Evolutionary conservation across 768 basidiomycete species (phyloP), one percentile per base, ranked within the genome.

Genomic region (Rhodotorula diobovata): DNA sequence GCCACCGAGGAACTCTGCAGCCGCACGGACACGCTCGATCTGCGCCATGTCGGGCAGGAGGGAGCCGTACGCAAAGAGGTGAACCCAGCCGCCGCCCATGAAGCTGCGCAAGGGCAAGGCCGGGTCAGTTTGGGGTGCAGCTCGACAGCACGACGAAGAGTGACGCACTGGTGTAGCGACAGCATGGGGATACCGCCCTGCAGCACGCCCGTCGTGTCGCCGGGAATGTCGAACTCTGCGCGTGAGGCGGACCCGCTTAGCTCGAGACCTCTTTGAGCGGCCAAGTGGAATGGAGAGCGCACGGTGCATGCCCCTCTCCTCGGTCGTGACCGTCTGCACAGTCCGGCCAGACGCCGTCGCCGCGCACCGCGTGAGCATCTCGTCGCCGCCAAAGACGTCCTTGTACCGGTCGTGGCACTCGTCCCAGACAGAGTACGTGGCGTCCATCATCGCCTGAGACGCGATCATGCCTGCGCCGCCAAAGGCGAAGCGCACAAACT

Each of bases 141-240:
- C 25, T 46, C 48, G 48, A 50, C 25, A 50, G 7, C 25, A 30
- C 30, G n/a, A n/a, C n/a, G 12, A 15, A n/a, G 23, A 50, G 8
- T 5, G 16, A 68, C 65, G 43, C 41, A 74, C 67, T 76, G 76
- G 39, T 77, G 76, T 16, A 77, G 53, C 23, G 57, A 68, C 34
- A 73, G 51, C 41, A 77, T 48, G 10, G 74, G 76, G 51, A 73
- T 59, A 2, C 76, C 76, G n/a, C 59, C 51, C 41, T 77, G 76
- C 4, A 77, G 53, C 12, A 75, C 57, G n/a, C 76, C 76, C 2
- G 76, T 71, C 50, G 68, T 59, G 65, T 77, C 76, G 28, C 76
- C 76, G 2, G 72, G 74, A 45, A 77, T 73, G 56, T 77, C 76
- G 59, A 75, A 71, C 58, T 77, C 73, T 76, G 67, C 28, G n/a